phyloP scores from a whole-genome alignment of 495 filamentous ascomycete species.

The Astrocystis sublimbata region DNA sequence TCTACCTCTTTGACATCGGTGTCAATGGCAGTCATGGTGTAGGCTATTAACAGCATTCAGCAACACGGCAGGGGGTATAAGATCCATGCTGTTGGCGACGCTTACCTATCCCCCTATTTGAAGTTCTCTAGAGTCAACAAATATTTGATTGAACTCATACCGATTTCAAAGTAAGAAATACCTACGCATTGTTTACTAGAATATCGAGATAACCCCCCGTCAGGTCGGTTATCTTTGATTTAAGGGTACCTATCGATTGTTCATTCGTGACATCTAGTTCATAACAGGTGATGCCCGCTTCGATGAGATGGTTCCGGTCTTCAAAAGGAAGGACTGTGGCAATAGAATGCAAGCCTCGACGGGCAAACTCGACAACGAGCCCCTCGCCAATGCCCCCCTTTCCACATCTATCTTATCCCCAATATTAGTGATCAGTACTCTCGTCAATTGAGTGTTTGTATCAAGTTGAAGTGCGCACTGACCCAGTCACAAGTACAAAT shows the following conservation, averaged over 20 bases:
- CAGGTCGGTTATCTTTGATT: background rate
- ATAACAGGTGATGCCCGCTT: background rate
- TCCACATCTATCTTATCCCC: background rate
- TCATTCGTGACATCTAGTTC: background rate
- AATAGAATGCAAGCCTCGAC: background rate
- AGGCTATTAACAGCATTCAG: background rate
- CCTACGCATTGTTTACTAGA: background rate
- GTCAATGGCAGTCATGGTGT: constrained; percentile 36
- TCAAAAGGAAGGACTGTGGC: background rate
- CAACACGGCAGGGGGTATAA: background rate
- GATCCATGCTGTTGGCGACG: background rate
- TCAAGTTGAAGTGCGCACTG: too few relatives aligned
- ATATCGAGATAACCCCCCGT: background rate
- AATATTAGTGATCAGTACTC: too few relatives aligned
- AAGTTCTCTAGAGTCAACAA: too few relatives aligned
- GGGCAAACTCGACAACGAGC: background rate
- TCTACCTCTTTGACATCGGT: constrained; percentile 29
- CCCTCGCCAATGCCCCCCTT: background rate
- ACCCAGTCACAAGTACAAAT: too few relatives aligned
- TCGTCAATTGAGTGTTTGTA: too few relatives aligned
- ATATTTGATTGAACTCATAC: too few relatives aligned
- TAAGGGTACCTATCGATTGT: background rate
- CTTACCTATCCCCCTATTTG: background rate
- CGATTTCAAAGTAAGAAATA: too few relatives aligned
- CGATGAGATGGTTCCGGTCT: background rate